Evolutionary conservation across 1,284 basidiomycete genomes (phyloP), one percentile per base, ranked within the genome.

Genomic region (Lentinula novae-zelandiae): DNA sequence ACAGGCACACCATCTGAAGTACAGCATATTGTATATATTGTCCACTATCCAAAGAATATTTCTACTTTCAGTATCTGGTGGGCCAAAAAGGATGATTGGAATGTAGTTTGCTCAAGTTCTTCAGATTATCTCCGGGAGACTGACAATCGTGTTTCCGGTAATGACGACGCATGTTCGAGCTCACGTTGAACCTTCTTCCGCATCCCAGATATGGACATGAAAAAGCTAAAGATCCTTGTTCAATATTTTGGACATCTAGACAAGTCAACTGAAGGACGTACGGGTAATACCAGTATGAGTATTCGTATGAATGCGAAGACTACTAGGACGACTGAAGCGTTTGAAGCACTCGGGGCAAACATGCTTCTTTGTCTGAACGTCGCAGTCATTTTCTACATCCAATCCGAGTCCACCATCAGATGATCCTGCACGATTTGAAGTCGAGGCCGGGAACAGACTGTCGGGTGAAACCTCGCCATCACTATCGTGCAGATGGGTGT

Each of bases 111-210:
- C 4, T 4, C 36, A 38, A 38, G 12, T 38, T 38, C 44, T 5
- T 31, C 9, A 33, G 15, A 17, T 36, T n/a, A 15, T 51, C 13
- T 34, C 49, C 27, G 15, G 53, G 2, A 33, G 53, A 27, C 42
- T 50, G n/a, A 55, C 15, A 10, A 2, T 71, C 75, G 65, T 91
- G 89, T 70, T 88, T 89, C 42, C 89, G 77, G 67, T 85, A 85
- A 69, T 92, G 89, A 7, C 89, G 78, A 49, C 89, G 82, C 89
- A 92, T 90, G 70, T 92, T 92, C 0, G 87, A 89, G 68, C 89
- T 89, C 60, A 91, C 90, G 65, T 89, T 90, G 74, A 92, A 92
- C 62, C 82, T 79, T 34, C 88, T 80, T 38, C 85, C 86, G 67
- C 89, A 92, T 13, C 82, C 81, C 5, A 85, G 87, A 75, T 78